A percentile compares a stretch with the other conserved stretches of the same genome.
phyloP scores from a whole-genome alignment of 805 yeast genomes.

The Saccharomyces jurei region DNA sequence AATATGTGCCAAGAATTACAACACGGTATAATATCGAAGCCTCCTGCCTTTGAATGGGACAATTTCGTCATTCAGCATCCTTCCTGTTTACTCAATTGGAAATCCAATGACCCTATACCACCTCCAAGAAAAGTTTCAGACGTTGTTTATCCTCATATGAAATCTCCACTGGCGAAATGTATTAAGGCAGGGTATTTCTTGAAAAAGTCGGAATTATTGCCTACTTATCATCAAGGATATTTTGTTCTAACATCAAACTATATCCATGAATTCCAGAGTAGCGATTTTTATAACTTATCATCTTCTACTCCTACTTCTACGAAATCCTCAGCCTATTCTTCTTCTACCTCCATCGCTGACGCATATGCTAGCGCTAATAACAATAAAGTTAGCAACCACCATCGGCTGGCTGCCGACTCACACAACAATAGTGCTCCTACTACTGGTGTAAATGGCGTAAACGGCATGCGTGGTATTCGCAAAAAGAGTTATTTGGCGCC shows the following conservation, averaged over 20 bases:
- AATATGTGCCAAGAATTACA: slow-evolving; percentile 39
- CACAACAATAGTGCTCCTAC: slow-evolving; percentile 7
- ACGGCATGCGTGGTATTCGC: slow-evolving; percentile 1
- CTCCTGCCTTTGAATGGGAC: slow-evolving; percentile 64
- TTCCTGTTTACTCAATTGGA: slow-evolving; percentile 34
- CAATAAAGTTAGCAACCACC: not conserved
- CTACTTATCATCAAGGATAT: slow-evolving; percentile 53
- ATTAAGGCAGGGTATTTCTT: slow-evolving; percentile 53
- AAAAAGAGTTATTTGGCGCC: slow-evolving; percentile 47
- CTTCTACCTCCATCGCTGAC: not conserved
- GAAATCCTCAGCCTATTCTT: not conserved
- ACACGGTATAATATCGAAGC: slow-evolving; percentile 44
- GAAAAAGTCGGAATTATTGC: slow-evolving; percentile 53
- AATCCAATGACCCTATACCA: slow-evolving; percentile 35
- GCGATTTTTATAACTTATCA: slow-evolving; percentile 24
- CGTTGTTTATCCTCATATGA: slow-evolving; percentile 46
- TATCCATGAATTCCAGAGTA: slow-evolving; percentile 54
- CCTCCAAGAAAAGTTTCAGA: slow-evolving; percentile 42
- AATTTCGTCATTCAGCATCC: slow-evolving; percentile 44
- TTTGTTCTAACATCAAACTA: slow-evolving; percentile 61
- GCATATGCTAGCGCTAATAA: not conserved
- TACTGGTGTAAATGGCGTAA: not conserved
- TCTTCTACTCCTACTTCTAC: not conserved
- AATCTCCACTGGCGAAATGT: slow-evolving; percentile 42
- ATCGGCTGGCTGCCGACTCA: slow-evolving; percentile 3